Evolutionary conservation across 2,329 filamentous ascomycete species (phyloP), one percentile per base, ranked within the genome.

Genomic region (Sporothrix euskadiensis): DNA sequence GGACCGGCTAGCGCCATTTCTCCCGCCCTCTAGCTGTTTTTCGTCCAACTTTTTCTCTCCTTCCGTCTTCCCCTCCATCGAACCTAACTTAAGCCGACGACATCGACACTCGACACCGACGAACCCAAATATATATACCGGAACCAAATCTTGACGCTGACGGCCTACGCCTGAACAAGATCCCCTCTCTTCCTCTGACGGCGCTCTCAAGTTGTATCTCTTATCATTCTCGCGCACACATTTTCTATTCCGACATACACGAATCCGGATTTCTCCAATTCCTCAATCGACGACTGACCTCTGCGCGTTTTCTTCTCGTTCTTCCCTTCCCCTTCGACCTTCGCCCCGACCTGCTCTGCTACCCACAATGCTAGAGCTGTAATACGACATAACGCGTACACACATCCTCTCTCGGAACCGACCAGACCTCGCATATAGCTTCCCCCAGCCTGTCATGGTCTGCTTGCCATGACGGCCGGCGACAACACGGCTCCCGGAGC

Each of bases 401-500:
- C 41, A 14, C 41, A 44, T 7, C 8, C 56, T 59, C 19, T 30
- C 19, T n/a, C 63, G n/a, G 16, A 32, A 32, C 63, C 44, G 44
- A 47, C 4, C 30, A 56, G 22, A 30, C 52, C 26, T 12, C 65
- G 4, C 39, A 22, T 54, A 19, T 32, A 22, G 19, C 30, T 54
- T 32, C 30, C 32, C 63, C 54, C 49, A 30, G 57, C 70, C 32
- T 73, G 73, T 52, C 73, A 74, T 74, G 73, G 69, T 47, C 16
- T 44, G 74, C 73, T 68, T 56, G 73, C 19, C 71, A 75, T 75
- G 74, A 74, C 71, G 49, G 56, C 74, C 52, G 74, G 72, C 73
- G 74, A 75, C 74, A 75, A 72, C 65, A 69, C 39, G 65, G 69
- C 49, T 68, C n/a, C 69, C 61, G 69, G 22, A 35, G 56, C 56